Percentiles rank a stretch among this genome's conserved stretches.
Conservation (phyloP, 176 grass and related monocot genomes). For the Canna indica region DNA sequence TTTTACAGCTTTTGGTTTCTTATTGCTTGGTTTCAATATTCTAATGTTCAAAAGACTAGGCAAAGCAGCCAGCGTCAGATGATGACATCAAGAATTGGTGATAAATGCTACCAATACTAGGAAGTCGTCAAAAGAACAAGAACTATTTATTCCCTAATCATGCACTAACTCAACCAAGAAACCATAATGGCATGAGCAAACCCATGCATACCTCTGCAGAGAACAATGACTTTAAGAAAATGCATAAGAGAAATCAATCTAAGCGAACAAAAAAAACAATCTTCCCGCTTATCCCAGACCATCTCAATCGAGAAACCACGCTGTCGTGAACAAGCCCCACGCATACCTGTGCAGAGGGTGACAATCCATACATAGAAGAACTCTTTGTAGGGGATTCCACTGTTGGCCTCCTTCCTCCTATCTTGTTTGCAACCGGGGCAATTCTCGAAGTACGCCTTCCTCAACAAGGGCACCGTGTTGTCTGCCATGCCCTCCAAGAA, state of each 20-base stretch:
- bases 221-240: no score
- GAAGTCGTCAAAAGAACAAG: not conserved
- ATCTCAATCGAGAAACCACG: not conserved
- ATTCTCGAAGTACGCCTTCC: conserved; percentile 39
- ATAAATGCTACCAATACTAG: not conserved
- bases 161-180: not conserved
- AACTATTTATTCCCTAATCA: not conserved
- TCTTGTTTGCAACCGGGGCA: conserved; percentile 44
- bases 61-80: no score
- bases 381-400: conserved; percentile 33
- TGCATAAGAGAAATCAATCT: not conserved
- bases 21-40: not conserved
- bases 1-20: not conserved
- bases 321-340: not conserved
- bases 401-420: conserved; percentile 16
- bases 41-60: not conserved
- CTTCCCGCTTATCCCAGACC: not conserved
- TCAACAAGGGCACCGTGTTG: conserved; percentile 30
- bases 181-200: not conserved
- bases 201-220: not conserved
- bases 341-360: conserved; percentile 52
- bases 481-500: not conserved
- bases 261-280: not conserved
- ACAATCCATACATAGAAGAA: conserved; percentile 57
- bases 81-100: no score